Conservation (phyloP, 1,139 yeast genomes). For the Debaryomyces sp. region DNA sequence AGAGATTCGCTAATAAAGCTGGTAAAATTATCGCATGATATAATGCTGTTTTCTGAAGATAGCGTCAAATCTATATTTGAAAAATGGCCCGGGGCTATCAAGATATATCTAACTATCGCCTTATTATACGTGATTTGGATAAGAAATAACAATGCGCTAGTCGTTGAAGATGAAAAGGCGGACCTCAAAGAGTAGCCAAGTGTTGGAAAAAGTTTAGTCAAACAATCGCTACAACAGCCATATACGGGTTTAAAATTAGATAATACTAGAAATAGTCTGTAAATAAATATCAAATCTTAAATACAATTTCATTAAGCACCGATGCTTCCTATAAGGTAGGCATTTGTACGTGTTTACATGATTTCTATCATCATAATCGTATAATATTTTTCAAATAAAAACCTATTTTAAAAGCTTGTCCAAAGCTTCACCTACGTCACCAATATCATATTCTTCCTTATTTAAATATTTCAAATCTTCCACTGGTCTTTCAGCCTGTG, state of each 20-base stretch:
- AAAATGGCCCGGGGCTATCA: not conserved
- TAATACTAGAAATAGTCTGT: too few relatives aligned
- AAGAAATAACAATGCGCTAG: not conserved
- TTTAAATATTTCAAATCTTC: slow-evolving; percentile 37
- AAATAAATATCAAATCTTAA: too few relatives aligned
- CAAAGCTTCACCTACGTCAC: slow-evolving; percentile 43
- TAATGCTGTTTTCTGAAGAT: not conserved
- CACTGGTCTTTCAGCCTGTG: slow-evolving; percentile 56
- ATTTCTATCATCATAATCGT: not conserved
- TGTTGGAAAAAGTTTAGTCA: too few relatives aligned
- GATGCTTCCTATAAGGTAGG: too few relatives aligned
- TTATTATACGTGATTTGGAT: not conserved
- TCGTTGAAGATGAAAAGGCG: not conserved
- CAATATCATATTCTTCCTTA: slow-evolving; percentile 38
- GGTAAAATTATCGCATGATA: not conserved
- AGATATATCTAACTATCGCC: not conserved
- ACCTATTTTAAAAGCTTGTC: not conserved
- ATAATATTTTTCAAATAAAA: not conserved
- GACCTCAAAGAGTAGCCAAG: not conserved
- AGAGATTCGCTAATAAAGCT: not conserved
- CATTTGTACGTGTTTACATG: too few relatives aligned
- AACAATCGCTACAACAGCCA: too few relatives aligned
- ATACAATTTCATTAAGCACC: too few relatives aligned
- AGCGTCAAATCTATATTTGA: not conserved
- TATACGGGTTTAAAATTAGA: too few relatives aligned